Evolutionary conservation across 116 monocot species (phyloP).

Genomic region (Thalassia testudinum): DNA sequence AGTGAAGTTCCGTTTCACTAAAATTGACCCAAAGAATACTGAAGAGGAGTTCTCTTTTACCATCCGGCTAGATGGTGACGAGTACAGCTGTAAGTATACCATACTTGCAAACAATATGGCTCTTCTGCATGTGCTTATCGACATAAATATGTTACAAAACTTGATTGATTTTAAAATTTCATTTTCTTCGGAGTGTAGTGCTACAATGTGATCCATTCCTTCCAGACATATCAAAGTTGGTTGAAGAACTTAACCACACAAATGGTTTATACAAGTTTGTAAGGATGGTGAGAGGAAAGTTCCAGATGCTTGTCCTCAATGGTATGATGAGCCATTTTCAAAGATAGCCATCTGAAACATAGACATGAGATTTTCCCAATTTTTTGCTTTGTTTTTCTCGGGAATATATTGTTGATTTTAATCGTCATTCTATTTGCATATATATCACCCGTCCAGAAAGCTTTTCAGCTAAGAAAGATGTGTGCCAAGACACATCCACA

Average conservation of each 20-base stretch:
- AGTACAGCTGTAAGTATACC: constrained; percentile 49
- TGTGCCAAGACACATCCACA: neutral
- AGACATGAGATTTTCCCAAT: neutral
- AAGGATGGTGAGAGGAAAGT: constrained; percentile 65
- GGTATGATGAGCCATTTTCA: constrained; percentile 19
- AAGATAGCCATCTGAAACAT: too few species aligned
- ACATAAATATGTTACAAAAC: neutral
- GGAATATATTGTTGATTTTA: neutral
- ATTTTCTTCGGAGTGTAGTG: constrained; percentile 22
- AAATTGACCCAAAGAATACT: constrained; percentile 38
- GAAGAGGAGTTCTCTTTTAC: constrained; percentile 63
- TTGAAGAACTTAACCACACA: constrained; percentile 59
- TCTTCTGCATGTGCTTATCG: neutral
- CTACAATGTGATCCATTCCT: constrained; percentile 45
- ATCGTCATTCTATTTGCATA: neutral
- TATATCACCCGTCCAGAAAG: neutral
- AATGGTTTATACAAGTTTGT: constrained; percentile 69
- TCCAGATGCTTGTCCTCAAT: constrained; percentile 27
- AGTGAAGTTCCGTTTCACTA: constrained; percentile 71
- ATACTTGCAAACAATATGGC: neutral
- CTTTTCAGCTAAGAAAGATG: neutral
- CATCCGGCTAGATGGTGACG: constrained; percentile 49
- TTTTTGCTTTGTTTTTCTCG: neutral
- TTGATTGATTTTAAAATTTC: neutral
- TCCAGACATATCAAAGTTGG: constrained; percentile 22